phyloP scores from a whole-genome alignment of 805 yeast species.

The Cyberlindnera galapagoensis region DNA sequence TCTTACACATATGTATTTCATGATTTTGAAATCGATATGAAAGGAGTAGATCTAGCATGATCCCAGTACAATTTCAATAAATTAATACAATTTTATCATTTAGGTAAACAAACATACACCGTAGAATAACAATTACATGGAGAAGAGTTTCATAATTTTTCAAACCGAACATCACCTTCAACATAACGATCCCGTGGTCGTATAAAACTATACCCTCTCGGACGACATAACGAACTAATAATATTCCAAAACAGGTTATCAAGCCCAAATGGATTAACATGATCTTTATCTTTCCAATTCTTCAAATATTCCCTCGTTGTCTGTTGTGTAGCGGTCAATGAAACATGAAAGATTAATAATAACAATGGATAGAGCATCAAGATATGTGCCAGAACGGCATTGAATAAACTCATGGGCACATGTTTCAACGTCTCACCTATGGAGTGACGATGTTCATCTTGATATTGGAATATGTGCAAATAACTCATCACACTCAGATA shows the following conservation, averaged over 20 bases:
- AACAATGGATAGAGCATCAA: conserved; percentile 49
- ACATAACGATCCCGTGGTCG: conserved; percentile 26
- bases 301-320: conserved; percentile 71
- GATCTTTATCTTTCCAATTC: conserved; percentile 29
- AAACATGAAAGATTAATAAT: conserved; percentile 47
- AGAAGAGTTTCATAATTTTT: conserved; percentile 7
- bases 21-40: no score
- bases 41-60: no score
- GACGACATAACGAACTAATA: conserved; percentile 27
- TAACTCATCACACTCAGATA: conserved; percentile 27
- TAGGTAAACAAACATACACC: no score
- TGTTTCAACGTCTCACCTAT: conserved; percentile 21
- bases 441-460: conserved; percentile 4
- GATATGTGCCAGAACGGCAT: conserved; percentile 43
- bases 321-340: conserved; percentile 47
- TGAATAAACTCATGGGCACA: conserved; percentile 40
- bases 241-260: conserved; percentile 27
- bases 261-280: conserved; percentile 31
- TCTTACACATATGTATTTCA: no score
- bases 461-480: conserved; percentile 24
- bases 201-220: conserved; percentile 32
- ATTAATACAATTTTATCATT: no score
- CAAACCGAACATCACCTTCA: conserved; percentile 35
- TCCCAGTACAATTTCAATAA: no score
- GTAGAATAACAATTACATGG: no score